phyloP scores from a whole-genome alignment of 352 stramenopile genomes.

The Plasmopara halstedii region DNA sequence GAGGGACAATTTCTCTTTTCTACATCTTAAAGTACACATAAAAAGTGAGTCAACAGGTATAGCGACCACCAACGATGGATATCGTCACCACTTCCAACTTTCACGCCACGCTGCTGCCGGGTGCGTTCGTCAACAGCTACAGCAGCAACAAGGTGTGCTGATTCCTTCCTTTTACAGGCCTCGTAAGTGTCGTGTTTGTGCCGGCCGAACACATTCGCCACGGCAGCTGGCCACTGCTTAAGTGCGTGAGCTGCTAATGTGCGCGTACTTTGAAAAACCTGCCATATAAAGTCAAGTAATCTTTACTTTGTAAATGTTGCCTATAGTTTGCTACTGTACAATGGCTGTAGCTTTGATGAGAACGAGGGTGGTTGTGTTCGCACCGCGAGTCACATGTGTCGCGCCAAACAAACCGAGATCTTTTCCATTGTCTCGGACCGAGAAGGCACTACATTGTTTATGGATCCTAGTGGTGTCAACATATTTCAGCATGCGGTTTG shows the following conservation, averaged over 20 bases:
- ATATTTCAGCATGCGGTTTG: constrained; percentile 73
- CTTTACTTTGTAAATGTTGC: constrained; percentile 1
- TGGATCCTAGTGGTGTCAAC: constrained; percentile 73
- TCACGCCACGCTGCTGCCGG: constrained; percentile 76
- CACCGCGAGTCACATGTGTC: constrained; percentile 49
- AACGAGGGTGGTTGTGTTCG: constrained; percentile 45
- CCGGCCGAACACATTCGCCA: constrained; percentile 53
- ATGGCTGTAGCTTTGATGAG: constrained; percentile 73
- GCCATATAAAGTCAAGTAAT: too few relatives aligned
- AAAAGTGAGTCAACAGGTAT: too few relatives aligned
- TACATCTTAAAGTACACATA: too few relatives aligned
- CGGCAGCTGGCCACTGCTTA: constrained; percentile 77
- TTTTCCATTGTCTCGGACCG: constrained; percentile 78
- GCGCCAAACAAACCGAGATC: constrained; percentile 71
- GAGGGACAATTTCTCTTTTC: neutral
- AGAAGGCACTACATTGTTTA: constrained; percentile 73
- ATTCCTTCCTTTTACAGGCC: constrained; percentile 25
- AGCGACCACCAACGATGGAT: constrained; percentile 39
- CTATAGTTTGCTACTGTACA: constrained; percentile 69
- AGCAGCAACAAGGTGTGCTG: neutral
- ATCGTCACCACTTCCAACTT: constrained; percentile 88
- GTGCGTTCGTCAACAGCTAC: constrained; percentile 20
- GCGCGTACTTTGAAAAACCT: constrained; percentile 12
- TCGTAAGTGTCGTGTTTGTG: constrained; percentile 77
- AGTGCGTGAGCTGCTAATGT: constrained; percentile 41